Percentiles rank a stretch among this genome's conserved stretches.
Evolutionary conservation across 805 yeast species (phyloP).

Genomic region (Lachancea quebecensis): DNA sequence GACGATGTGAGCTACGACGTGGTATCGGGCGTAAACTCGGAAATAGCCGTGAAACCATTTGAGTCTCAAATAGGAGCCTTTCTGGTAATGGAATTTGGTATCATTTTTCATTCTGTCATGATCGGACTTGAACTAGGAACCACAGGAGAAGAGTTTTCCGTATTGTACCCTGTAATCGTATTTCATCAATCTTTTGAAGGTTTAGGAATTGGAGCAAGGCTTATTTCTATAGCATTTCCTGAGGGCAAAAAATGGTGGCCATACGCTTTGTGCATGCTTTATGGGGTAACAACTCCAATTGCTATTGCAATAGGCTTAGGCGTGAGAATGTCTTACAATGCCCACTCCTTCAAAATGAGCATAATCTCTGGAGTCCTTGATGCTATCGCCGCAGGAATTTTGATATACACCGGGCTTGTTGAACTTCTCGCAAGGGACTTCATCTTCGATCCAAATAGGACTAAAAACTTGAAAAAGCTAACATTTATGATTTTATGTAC

Average conservation of each 20-base stretch:
- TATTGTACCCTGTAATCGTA: slow-evolving; percentile 61
- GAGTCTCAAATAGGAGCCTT: slow-evolving; percentile 46
- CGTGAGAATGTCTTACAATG: slow-evolving; percentile 54
- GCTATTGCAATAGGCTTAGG: slow-evolving; percentile 77
- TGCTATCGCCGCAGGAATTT: slow-evolving; percentile 69
- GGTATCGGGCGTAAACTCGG: slow-evolving; percentile 20
- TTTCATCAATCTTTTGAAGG: slow-evolving; percentile 85
- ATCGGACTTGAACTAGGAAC: slow-evolving; percentile 74
- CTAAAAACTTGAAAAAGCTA: slow-evolving; percentile 53
- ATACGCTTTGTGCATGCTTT: slow-evolving; percentile 41
- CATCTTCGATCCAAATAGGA: slow-evolving; percentile 46
- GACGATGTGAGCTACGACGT: slow-evolving; percentile 38
- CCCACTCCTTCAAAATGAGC: slow-evolving; percentile 51
- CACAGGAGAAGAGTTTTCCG: slow-evolving; percentile 67
- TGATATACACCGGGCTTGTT: slow-evolving; percentile 69
- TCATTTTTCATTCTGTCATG: slow-evolving; percentile 76
- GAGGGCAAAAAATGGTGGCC: slow-evolving; percentile 39
- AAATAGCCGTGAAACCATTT: slow-evolving; percentile 33
- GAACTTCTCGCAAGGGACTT: slow-evolving; percentile 74
- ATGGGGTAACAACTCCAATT: slow-evolving; percentile 58
- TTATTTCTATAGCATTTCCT: slow-evolving; percentile 54
- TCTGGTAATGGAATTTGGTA: slow-evolving; percentile 67
- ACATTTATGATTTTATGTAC: slow-evolving; percentile 47
- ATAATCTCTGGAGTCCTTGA: slow-evolving; percentile 70
- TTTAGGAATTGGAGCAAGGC: slow-evolving; percentile 73